Percentiles rank a stretch among this genome's conserved stretches.
Evolutionary conservation across 352 stramenopile genomes (phyloP).

Genomic region (Phytophthora podocarpi): DNA sequence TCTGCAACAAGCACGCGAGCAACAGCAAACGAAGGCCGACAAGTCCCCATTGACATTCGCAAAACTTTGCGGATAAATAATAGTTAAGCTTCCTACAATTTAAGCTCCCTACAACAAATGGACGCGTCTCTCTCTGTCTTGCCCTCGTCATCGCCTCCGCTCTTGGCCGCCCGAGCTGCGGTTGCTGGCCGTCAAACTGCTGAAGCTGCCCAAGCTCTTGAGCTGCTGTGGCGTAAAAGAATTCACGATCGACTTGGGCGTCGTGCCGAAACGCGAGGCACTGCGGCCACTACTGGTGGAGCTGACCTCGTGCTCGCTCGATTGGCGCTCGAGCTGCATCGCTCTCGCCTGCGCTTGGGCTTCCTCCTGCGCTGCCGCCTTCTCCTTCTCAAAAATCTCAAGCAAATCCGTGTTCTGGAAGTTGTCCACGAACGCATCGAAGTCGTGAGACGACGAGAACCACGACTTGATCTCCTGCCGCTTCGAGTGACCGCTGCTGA

Average conservation of each 20-base stretch:
- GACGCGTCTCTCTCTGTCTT: slow-evolving; percentile 11
- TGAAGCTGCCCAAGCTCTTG: slow-evolving; percentile 72
- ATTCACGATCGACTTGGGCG: slow-evolving; percentile 42
- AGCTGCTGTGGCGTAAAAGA: slow-evolving; percentile 48
- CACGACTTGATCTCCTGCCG: slow-evolving; percentile 84
- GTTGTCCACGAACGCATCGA: slow-evolving; percentile 80
- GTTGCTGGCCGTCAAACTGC: slow-evolving; percentile 49
- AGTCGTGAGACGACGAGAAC: slow-evolving; percentile 86
- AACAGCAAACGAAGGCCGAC: slow-evolving; percentile 25
- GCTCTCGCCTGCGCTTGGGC: slow-evolving; percentile 34
- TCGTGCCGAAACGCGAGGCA: slow-evolving; percentile 38
- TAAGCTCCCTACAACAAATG: slow-evolving; percentile 14
- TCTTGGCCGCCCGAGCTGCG: slow-evolving; percentile 35
- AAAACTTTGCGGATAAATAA: slow-evolving; percentile 61
- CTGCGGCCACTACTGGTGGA: slow-evolving; percentile 48
- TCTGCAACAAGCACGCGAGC: slow-evolving; percentile 28
- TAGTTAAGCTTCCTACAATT: slow-evolving; percentile 38
- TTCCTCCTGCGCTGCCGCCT: slow-evolving; percentile 32
- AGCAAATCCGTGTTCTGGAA: slow-evolving; percentile 64
- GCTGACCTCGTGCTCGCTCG: slow-evolving; percentile 40
- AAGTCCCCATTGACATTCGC: slow-evolving; percentile 37
- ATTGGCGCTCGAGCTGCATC: slow-evolving; percentile 37
- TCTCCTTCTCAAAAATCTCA: slow-evolving; percentile 50
- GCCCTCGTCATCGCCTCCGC: slow-evolving; percentile 24
- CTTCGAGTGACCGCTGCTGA: slow-evolving; percentile 66